Evolutionary conservation across 2,329 filamentous ascomycete species (phyloP).

Genomic region (Neoascochyta sp.): DNA sequence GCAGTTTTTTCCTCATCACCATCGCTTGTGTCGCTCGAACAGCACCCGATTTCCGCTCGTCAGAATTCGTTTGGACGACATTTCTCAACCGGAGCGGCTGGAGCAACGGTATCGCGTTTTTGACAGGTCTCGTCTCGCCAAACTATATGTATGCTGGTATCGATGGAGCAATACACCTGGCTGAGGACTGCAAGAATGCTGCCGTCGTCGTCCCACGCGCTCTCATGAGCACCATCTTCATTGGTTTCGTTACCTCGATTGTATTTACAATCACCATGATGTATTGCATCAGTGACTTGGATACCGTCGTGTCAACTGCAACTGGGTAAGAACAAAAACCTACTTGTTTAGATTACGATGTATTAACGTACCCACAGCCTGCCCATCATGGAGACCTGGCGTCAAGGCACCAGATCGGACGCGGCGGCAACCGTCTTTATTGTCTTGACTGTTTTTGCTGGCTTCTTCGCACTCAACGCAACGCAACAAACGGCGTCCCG

Average conservation of each 20-base stretch:
- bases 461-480: slow-evolving; percentile 11
- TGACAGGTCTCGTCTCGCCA: slow-evolving; percentile 32
- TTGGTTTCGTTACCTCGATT: slow-evolving; percentile 29
- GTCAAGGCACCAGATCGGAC: slow-evolving; percentile 14
- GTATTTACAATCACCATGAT: slow-evolving; percentile 12
- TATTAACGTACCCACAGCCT: slow-evolving; percentile 7
- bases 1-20: slow-evolving; percentile 47
- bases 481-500: slow-evolving; percentile 16
- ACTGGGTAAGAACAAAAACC: slow-evolving; percentile 8
- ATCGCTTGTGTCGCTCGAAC: slow-evolving; percentile 44
- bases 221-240: slow-evolving; percentile 33
- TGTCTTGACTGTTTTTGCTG: slow-evolving; percentile 6
- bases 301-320: slow-evolving; percentile 9
- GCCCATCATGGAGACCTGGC: slow-evolving; percentile 15
- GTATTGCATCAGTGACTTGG: slow-evolving; percentile 12
- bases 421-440: slow-evolving; percentile 11
- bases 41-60: slow-evolving; percentile 24
- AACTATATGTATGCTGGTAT: slow-evolving; percentile 19
- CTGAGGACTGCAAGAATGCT: slow-evolving; percentile 28
- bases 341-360: no score
- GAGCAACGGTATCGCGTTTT: slow-evolving; percentile 41
- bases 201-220: slow-evolving; percentile 27
- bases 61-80: slow-evolving; percentile 41
- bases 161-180: slow-evolving; percentile 28
- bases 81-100: slow-evolving; percentile 48